Evolutionary conservation across 2,329 filamentous ascomycete species (phyloP).

Genomic region (Penicillium occitanis): DNA sequence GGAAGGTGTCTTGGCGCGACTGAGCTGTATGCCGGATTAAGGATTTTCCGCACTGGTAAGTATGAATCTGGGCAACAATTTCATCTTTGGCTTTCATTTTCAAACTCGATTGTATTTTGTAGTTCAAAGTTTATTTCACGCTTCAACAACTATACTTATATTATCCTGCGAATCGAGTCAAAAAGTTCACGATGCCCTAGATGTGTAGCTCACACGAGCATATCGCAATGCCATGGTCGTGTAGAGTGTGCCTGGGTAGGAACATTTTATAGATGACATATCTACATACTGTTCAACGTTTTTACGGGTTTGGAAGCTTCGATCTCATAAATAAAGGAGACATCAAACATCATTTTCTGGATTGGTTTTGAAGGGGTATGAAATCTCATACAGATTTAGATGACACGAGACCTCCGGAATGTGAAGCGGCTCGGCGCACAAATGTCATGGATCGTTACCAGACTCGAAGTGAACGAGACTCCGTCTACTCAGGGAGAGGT

Average conservation of each 20-base stretch:
- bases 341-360: not conserved
- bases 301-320: not conserved
- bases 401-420: not conserved
- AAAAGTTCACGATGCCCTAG: not conserved
- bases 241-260: not conserved
- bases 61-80: not conserved
- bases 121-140: not conserved
- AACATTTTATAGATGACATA: not conserved
- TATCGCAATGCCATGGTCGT: no score
- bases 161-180: not conserved
- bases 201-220: not conserved
- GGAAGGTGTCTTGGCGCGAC: slow-evolving; percentile 9
- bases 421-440: not conserved
- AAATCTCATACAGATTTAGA: not conserved
- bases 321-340: not conserved
- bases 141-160: not conserved
- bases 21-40: slow-evolving; percentile 5
- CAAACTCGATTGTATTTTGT: not conserved
- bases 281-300: not conserved
- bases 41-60: not conserved
- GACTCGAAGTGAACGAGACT: not conserved
- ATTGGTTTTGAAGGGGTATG: not conserved
- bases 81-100: not conserved
- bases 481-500: not conserved
- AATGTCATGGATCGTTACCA: not conserved